Percentiles rank a stretch among this genome's conserved stretches.
These are phyloP conservation scores for Plasmodium coatneyi DNA, from an alignment of 169 alveolate genomes.

Conservation along the genomic window DNA sequence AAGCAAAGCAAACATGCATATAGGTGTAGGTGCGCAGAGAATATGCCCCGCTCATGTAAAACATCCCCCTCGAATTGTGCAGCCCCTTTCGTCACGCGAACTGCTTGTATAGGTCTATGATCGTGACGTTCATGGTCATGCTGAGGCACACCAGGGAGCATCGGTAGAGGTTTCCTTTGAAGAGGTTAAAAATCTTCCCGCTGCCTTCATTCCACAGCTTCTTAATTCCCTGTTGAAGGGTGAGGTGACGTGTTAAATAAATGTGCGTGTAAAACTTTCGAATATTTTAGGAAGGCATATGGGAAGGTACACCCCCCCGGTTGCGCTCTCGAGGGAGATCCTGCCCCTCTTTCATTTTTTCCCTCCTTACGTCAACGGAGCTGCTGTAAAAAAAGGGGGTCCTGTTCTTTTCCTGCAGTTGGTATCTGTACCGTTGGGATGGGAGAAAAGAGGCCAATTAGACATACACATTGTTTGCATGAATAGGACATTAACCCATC, in stretches of 20 bases:
- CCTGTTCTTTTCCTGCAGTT: constrained; percentile 47
- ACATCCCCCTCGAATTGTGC: background rate
- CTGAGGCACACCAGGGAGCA: constrained; percentile 60
- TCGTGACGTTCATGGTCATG: constrained; percentile 49
- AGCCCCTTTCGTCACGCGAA: background rate
- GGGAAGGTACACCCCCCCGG: background rate
- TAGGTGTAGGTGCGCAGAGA: background rate
- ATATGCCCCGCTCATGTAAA: background rate
- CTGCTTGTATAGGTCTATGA: constrained; percentile 27
- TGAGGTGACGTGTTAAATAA: background rate
- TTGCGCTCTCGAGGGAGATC: background rate
- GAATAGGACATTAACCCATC: background rate
- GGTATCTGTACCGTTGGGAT: constrained; percentile 3
- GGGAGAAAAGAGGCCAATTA: background rate
- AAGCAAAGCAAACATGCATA: background rate
- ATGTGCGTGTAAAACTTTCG: background rate
- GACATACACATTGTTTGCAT: background rate
- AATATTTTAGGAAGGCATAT: background rate
- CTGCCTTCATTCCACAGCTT: constrained; percentile 27
- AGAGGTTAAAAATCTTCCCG: constrained; percentile 29
- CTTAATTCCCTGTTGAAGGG: constrained; percentile 38
- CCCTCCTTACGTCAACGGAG: constrained; percentile 24
- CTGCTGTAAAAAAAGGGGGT: constrained; percentile 51
- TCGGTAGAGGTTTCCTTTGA: constrained; percentile 53
- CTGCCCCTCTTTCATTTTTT: background rate